Base-by-base conservation (phyloP, 2,329 filamentous ascomycete species). In the Phaeophleospora eucalypticola region DNA sequence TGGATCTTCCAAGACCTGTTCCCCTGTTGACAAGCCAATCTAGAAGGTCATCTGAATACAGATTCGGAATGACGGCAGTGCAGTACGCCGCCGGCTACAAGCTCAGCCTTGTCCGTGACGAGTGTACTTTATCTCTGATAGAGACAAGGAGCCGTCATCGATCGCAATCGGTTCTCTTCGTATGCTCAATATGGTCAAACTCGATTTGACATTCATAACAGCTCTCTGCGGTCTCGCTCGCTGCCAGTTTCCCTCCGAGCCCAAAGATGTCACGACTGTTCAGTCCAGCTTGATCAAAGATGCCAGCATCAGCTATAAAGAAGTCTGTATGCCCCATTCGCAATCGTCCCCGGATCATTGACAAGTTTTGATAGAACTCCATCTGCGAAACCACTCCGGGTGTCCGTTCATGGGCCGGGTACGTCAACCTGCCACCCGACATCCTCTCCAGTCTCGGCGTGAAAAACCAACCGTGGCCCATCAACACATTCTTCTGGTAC, bases 401-500 rank as follows among this genome's bases (percentile, higher is more conserved):
- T 3, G 73, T 76, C 36, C 68, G 71, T 35, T 71, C 68, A 1
- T 76, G 74, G 46, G 43, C 45, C 6, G 59, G 59, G 38, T 58
- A 58, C 41, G 56, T 61, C 64, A 69, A 59, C 21, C 43, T 62
- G 2, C 58, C 58, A 7, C 53, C 55, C 1, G 42, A 51, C 14
- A 46, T 49, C 12, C 44, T 62, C 8, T 49, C 52, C 14, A 55
- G 56, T 29, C 48, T 51, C n/a, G 53, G 57, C 21, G 33, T 43
- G 4, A 52, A 58, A 20, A 54, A 54, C 21, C 58, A 58, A 32
- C 36, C 51, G 12, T 61, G 56, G 36, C 55, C 57, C 1, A 58
- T 62, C 41, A 58, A 60, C 18, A 61, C 57, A 15, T 82, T 80
- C 60, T 83, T 83, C 62, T 80, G 78, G 77, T 82, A 80, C 58